phyloP scores from a whole-genome alignment of 257 asterid genomes.

The Primulina huaijiensis region DNA sequence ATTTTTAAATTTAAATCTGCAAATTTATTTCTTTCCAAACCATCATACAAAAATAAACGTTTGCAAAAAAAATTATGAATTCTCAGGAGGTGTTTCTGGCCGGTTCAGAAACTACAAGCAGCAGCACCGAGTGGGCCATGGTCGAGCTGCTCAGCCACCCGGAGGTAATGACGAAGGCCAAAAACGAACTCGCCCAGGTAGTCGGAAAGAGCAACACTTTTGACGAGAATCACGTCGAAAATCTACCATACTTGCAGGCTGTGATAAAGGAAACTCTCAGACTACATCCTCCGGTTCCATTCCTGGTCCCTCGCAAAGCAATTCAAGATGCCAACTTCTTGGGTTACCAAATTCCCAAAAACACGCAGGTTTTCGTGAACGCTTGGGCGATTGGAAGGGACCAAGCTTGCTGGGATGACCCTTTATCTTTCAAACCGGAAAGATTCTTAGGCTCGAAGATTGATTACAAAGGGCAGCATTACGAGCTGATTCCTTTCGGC shows the following conservation, averaged over 20 bases:
- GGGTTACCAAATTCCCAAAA: constrained; percentile 44
- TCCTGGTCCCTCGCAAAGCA: constrained; percentile 51
- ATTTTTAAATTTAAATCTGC: too few species aligned
- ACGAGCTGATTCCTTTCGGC: constrained; percentile 51
- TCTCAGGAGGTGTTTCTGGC: constrained; percentile 65
- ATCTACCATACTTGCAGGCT: constrained; percentile 42
- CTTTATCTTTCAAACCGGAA: constrained; percentile 42
- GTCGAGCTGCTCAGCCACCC: constrained; percentile 64
- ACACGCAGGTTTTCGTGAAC: constrained; percentile 50
- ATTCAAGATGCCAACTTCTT: constrained; percentile 39
- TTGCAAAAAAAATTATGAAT: too few species aligned
- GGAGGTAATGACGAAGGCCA: constrained; percentile 36
- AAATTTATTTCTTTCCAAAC: too few species aligned
- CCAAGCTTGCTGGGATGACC: constrained; percentile 35
- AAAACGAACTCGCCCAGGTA: constrained; percentile 36
- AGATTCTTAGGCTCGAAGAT: constrained; percentile 41
- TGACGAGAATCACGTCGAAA: constrained; percentile 43
- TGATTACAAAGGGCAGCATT: constrained; percentile 46
- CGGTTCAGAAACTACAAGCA: constrained; percentile 66
- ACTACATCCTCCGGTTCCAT: constrained; percentile 57
- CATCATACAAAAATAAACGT: too few species aligned
- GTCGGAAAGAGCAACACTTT: constrained; percentile 33
- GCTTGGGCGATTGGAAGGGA: constrained; percentile 71
- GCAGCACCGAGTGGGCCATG: constrained; percentile 60
- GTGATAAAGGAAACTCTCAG: constrained; percentile 54